Conservation (phyloP, 1,284 basidiomycete species). For the Leccinum solheimii region DNA sequence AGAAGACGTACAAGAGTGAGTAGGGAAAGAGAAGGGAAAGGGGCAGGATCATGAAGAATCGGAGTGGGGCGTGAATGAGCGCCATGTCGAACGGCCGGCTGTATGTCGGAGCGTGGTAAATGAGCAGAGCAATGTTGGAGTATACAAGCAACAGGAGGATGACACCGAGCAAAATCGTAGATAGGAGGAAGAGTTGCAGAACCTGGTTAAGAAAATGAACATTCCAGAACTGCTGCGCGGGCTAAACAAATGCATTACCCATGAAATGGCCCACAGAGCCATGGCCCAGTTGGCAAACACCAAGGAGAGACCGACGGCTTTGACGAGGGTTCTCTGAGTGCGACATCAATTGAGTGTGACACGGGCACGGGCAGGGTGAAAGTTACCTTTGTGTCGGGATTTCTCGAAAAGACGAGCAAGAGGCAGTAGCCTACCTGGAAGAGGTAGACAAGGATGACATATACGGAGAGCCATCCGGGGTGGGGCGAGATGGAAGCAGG, state of each 20-base stretch:
- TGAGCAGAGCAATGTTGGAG: conserved; percentile 64
- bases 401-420: conserved; percentile 68
- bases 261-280: conserved; percentile 81
- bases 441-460: conserved; percentile 61
- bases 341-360: background rate
- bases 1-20: conserved; percentile 46
- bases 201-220: conserved; percentile 38
- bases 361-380: background rate
- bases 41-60: conserved; percentile 67
- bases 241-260: conserved; percentile 47
- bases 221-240: background rate
- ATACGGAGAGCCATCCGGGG: conserved; percentile 61
- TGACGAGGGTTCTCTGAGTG: conserved; percentile 59
- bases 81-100: conserved; percentile 61
- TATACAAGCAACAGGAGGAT: conserved; percentile 62
- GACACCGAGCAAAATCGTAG: conserved; percentile 63
- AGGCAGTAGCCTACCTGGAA: conserved; percentile 80
- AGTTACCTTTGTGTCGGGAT: conserved; percentile 75
- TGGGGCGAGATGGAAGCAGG: conserved; percentile 76
- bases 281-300: conserved; percentile 82
- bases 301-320: conserved; percentile 77
- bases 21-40: conserved; percentile 49
- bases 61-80: conserved; percentile 72
- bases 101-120: conserved; percentile 61
- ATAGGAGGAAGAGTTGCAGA: conserved; percentile 58